Evolutionary conservation across 257 asterid genomes (phyloP).

Genomic region (Jacaranda copaia): DNA sequence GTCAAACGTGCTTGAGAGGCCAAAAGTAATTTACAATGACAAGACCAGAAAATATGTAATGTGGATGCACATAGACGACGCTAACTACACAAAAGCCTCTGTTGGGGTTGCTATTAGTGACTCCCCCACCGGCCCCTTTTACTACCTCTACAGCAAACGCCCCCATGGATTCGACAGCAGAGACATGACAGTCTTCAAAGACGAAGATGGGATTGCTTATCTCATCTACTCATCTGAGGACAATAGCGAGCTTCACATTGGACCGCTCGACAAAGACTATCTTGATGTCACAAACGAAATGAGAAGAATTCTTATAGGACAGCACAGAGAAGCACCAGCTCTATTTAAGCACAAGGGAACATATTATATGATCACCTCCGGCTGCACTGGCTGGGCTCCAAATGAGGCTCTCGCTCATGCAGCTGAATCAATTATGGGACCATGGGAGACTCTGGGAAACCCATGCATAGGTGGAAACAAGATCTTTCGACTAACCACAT

Average conservation of each 20-base stretch:
- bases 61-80: conserved; percentile 99
- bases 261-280: conserved; percentile 71
- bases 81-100: conserved; percentile 92
- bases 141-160: conserved; percentile 74
- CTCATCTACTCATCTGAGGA: conserved; percentile 86
- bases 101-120: conserved; percentile 78
- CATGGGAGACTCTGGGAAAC: conserved; percentile 92
- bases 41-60: conserved; percentile 72
- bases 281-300: conserved; percentile 56
- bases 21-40: conserved; percentile 90
- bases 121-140: conserved; percentile 82
- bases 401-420: conserved; percentile 91
- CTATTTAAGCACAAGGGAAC: conserved; percentile 80
- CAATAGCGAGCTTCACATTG: conserved; percentile 87
- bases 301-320: conserved; percentile 80
- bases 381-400: conserved; percentile 99
- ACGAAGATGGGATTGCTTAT: conserved; percentile 78
- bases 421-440: conserved; percentile 93
- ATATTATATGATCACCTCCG: conserved; percentile 96
- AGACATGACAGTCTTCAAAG: conserved; percentile 97
- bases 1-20: conserved; percentile 89
- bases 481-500: conserved; percentile 62
- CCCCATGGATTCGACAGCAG: conserved; percentile 96
- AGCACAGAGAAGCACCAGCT: conserved; percentile 96
- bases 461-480: conserved; percentile 97